phyloP scores from a whole-genome alignment of 2,329 filamentous ascomycete species.

The Ophiognomonia clavigignenti-juglandacearum region DNA sequence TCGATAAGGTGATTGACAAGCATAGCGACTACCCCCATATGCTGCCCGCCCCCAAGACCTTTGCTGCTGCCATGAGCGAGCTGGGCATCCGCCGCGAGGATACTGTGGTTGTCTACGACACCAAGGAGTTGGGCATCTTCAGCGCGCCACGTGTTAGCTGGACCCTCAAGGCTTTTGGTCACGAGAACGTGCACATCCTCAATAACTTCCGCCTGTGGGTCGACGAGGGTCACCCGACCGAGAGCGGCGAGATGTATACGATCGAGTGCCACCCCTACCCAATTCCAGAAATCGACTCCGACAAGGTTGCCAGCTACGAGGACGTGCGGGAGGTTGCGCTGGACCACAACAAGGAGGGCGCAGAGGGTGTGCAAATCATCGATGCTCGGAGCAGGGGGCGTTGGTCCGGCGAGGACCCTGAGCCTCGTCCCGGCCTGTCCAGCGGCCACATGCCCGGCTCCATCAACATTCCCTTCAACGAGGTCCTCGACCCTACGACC shows the following conservation, averaged over 20 bases:
- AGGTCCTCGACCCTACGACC: conserved; percentile 75
- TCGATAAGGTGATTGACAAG: conserved; percentile 86
- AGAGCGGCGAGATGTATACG: conserved; percentile 69
- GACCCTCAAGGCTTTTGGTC: conserved; percentile 88
- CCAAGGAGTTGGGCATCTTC: conserved; percentile 86
- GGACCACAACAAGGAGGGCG: conserved; percentile 76
- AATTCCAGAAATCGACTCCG: conserved; percentile 53
- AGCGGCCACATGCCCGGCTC: conserved; percentile 92
- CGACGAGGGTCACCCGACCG: conserved; percentile 73
- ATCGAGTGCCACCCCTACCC: conserved; percentile 62
- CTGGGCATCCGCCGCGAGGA: conserved; percentile 86
- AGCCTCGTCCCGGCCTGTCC: conserved; percentile 79
- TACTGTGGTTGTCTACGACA: conserved; percentile 90
- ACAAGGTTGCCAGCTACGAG: conserved; percentile 74
- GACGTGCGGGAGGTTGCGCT: conserved; percentile 73
- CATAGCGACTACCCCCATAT: conserved; percentile 92
- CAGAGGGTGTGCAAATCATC: conserved; percentile 79
- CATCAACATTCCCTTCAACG: conserved; percentile 73
- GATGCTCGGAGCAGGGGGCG: conserved; percentile 79
- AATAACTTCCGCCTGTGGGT: conserved; percentile 98
- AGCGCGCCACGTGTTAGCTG: conserved; percentile 90
- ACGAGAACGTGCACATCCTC: conserved; percentile 79
- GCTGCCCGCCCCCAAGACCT: conserved; percentile 77
- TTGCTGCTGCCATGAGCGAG: conserved; percentile 82
- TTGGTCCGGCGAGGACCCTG: conserved; percentile 77